A percentile compares a stretch with the other conserved stretches of the same genome.
Conservation (phyloP, 1,284 basidiomycete genomes). For the Marasmius tenuissimus region DNA sequence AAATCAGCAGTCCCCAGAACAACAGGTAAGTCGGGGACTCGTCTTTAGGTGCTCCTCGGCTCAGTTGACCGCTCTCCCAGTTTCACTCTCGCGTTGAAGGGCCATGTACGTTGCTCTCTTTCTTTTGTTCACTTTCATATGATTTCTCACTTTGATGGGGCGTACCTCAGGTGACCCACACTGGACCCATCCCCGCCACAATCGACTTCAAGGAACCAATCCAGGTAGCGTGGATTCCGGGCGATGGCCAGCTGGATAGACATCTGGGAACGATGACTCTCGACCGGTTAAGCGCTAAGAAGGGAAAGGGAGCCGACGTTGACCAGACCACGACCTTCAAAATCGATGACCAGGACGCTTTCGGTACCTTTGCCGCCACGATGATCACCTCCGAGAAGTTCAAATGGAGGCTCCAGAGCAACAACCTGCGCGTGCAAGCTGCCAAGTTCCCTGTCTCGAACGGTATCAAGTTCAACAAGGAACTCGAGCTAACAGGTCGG, state of each 20-base stretch:
- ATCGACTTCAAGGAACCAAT: constrained; percentile 58
- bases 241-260: constrained; percentile 37
- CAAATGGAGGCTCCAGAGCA: constrained; percentile 67
- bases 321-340: constrained; percentile 58
- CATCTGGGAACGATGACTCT: constrained; percentile 52
- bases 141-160: not conserved
- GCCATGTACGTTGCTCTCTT: constrained; percentile 32
- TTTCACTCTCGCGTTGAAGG: constrained; percentile 50
- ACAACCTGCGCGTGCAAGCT: constrained; percentile 65
- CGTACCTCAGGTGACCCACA: constrained; percentile 52
- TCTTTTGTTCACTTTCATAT: constrained; percentile 20
- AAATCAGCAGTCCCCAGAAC: constrained; percentile 52
- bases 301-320: constrained; percentile 51
- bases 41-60: constrained; percentile 1
- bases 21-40: constrained; percentile 41
- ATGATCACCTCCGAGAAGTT: constrained; percentile 72
- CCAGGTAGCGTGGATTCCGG: constrained; percentile 54
- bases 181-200: constrained; percentile 56
- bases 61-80: constrained; percentile 25
- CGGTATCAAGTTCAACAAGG: constrained; percentile 63
- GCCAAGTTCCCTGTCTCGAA: constrained; percentile 65
- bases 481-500: constrained; percentile 51
- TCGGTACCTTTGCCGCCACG: constrained; percentile 53
- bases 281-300: constrained; percentile 40
- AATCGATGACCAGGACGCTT: constrained; percentile 53